These are phyloP conservation scores for Lasiosphaeria hispida DNA, from an alignment of 495 filamentous ascomycete species.

Conservation along the genomic window DNA sequence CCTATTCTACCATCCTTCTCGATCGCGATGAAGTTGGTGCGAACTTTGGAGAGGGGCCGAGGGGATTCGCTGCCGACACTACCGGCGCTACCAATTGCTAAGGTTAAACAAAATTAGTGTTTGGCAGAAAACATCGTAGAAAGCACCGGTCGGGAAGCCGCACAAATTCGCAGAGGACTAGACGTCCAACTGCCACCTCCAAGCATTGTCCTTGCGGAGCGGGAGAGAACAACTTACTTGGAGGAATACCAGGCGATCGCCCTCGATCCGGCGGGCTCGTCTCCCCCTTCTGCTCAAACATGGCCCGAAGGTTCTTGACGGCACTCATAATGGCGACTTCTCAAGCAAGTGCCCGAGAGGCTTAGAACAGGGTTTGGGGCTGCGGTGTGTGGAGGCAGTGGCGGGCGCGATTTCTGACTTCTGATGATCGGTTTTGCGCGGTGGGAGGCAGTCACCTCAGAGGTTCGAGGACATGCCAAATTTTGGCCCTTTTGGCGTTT, in stretches of 20 bases:
- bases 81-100: conserved; percentile 1
- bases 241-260: conserved; percentile 59
- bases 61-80: conserved; percentile 37
- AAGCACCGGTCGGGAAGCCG: background rate
- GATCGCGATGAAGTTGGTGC: conserved; percentile 80
- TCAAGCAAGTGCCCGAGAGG: conserved; percentile 7
- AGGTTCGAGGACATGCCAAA: conserved; percentile 8
- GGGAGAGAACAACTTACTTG: conserved; percentile 25
- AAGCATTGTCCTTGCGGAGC: background rate
- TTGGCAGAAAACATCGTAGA: background rate
- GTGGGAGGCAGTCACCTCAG: conserved; percentile 1
- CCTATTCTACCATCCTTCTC: conserved; percentile 59
- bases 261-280: conserved; percentile 69
- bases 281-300: conserved; percentile 75
- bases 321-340: conserved; percentile 42
- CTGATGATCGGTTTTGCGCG: too few relatives aligned
- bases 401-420: conserved; percentile 3
- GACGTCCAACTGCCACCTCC: background rate
- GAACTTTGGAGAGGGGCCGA: conserved; percentile 71
- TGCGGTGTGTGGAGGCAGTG: background rate
- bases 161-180: background rate
- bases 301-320: conserved; percentile 72
- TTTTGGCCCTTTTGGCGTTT: conserved; percentile 15
- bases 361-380: background rate
- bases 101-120: conserved; percentile 13